Conservation (phyloP, 2,329 filamentous ascomycete genomes). For the Paraconiothyrium sp. region DNA sequence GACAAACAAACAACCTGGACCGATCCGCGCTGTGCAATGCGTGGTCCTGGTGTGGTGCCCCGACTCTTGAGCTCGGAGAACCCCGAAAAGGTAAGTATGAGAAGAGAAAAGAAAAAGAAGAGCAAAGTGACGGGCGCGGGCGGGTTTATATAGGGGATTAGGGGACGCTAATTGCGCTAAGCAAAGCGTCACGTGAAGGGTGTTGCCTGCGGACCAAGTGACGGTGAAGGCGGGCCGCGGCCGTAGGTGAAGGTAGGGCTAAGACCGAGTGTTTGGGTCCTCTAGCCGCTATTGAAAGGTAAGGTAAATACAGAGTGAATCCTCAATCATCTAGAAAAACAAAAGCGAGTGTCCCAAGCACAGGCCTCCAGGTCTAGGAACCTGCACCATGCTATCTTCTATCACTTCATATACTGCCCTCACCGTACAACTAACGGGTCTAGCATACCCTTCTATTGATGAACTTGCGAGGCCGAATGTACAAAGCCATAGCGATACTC, state of each 20-base stretch:
- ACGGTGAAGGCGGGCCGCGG: not conserved
- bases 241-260: not conserved
- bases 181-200: not conserved
- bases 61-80: not conserved
- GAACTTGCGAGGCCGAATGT: no score
- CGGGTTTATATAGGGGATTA: not conserved
- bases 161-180: not conserved
- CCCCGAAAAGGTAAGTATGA: not conserved
- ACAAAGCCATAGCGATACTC: no score
- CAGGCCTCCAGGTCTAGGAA: no score
- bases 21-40: conserved; percentile 1
- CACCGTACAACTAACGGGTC: no score
- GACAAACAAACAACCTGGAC: not conserved
- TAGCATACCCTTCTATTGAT: no score
- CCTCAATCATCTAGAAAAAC: no score
- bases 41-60: not conserved
- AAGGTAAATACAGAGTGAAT: no score
- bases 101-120: not conserved
- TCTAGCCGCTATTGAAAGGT: no score
- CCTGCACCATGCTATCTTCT: no score
- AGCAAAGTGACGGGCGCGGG: not conserved
- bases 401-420: no score
- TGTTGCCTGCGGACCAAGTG: not conserved
- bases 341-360: no score
- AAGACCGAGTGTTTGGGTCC: no score